A percentile compares a stretch with the other conserved stretches of the same genome.
Evolutionary conservation across 1,284 basidiomycete species (phyloP).

Genomic region (Volvariella volvacea): DNA sequence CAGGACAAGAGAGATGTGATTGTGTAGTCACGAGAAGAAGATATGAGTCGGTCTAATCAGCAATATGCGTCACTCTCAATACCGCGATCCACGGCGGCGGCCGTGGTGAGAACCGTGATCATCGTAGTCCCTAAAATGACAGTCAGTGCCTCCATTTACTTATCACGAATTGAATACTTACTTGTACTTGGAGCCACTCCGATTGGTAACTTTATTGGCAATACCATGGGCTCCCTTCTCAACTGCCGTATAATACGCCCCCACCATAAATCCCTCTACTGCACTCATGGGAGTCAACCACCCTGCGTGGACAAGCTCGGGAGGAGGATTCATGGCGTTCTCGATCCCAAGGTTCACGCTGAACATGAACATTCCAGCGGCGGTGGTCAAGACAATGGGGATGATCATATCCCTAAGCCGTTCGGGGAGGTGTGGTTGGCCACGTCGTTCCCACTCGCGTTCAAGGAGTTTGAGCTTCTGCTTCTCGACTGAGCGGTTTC

Average conservation of each 20-base stretch:
- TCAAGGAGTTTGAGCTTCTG: not conserved
- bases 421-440: not conserved
- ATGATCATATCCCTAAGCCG: not conserved
- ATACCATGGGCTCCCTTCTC: not conserved
- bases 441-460: not conserved
- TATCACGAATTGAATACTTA: too few species aligned
- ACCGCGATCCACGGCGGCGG: too few species aligned
- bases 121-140: too few species aligned
- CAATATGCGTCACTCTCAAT: too few species aligned
- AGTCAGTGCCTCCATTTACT: too few species aligned
- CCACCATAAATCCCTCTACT: not conserved
- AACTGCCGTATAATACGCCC: not conserved
- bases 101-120: too few species aligned
- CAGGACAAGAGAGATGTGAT: too few species aligned
- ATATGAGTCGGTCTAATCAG: too few species aligned
- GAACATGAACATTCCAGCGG: not conserved
- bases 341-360: not conserved
- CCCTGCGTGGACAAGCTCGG: not conserved
- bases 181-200: not conserved
- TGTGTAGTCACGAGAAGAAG: too few species aligned
- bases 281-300: not conserved
- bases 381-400: not conserved
- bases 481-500: not conserved
- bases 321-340: not conserved
- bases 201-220: not conserved